These are phyloP conservation scores for Xylaria acuta DNA, from an alignment of 495 filamentous ascomycete genomes.

Conservation along the genomic window DNA sequence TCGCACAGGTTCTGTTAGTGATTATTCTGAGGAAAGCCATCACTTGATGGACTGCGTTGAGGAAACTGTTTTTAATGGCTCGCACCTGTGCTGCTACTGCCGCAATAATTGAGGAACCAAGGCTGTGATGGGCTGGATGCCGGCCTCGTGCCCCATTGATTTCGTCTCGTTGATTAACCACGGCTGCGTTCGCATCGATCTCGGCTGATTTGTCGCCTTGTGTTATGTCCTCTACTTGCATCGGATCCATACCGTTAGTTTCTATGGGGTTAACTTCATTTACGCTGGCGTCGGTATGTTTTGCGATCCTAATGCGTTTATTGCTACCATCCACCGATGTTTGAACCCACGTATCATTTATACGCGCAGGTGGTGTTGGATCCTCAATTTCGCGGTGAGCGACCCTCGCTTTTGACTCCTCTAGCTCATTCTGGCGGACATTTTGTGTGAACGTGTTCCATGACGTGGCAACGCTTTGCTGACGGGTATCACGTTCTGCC, in stretches of 20 bases:
- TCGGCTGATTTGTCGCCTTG: slow-evolving; percentile 7
- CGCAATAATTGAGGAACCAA: slow-evolving; percentile 26
- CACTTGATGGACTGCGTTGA: slow-evolving; percentile 25
- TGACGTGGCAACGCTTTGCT: slow-evolving; percentile 10
- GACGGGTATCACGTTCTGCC: slow-evolving; percentile 27
- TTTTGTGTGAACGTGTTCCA: slow-evolving; percentile 37
- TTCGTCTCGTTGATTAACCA: slow-evolving; percentile 10
- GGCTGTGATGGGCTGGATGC: slow-evolving; percentile 16
- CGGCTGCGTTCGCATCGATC: slow-evolving; percentile 9
- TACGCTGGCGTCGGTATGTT: slow-evolving; percentile 31
- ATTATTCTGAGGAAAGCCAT: slow-evolving; percentile 27
- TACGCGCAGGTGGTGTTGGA: slow-evolving; percentile 28
- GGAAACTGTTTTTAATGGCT: slow-evolving; percentile 22
- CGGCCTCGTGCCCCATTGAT: neutral
- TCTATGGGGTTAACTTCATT: slow-evolving; percentile 11
- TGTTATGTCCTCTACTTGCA: slow-evolving; percentile 22
- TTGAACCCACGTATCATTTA: slow-evolving; percentile 42
- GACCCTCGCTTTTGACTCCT: slow-evolving; percentile 27
- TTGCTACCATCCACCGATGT: slow-evolving; percentile 45
- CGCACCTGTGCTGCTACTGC: slow-evolving; percentile 37
- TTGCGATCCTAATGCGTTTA: slow-evolving; percentile 52
- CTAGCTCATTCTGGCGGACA: slow-evolving; percentile 30
- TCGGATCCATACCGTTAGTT: slow-evolving; percentile 9
- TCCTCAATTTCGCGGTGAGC: slow-evolving; percentile 39
- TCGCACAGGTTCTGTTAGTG: slow-evolving; percentile 31